Evolutionary conservation across 345 rosid species (phyloP).

Genomic region (Fremontodendron californicum): DNA sequence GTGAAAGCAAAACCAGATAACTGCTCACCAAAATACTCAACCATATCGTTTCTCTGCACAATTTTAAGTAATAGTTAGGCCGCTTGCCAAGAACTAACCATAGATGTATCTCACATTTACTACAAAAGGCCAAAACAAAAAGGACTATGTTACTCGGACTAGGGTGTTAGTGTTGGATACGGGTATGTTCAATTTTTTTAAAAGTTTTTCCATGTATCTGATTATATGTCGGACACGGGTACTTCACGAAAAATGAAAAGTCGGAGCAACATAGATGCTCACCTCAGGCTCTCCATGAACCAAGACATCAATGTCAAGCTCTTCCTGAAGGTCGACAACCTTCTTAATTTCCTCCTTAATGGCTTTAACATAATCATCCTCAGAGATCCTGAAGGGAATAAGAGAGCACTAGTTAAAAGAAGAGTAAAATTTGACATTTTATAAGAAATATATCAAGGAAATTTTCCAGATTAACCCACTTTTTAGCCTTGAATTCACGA

Average conservation of each 20-base stretch:
- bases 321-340: constrained; percentile 86
- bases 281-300: constrained; percentile 99
- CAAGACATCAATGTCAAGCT: constrained; percentile 90
- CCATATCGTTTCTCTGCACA: constrained; percentile 94
- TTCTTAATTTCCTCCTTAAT: too few relatives aligned
- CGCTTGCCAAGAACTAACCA: neutral
- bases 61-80: neutral
- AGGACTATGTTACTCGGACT: too few relatives aligned
- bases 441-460: neutral
- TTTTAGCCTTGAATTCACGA: too few relatives aligned
- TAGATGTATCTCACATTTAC: constrained; percentile 9
- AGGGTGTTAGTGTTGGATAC: too few relatives aligned
- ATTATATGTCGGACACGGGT: too few relatives aligned
- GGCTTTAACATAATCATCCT: constrained; percentile 74
- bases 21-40: too few relatives aligned
- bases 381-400: constrained; percentile 67
- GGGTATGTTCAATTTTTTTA: too few relatives aligned
- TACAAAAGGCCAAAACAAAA: constrained; percentile 3
- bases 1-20: too few relatives aligned
- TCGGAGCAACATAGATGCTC: too few relatives aligned
- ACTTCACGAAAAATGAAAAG: too few relatives aligned
- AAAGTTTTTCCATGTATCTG: too few relatives aligned
- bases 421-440: neutral
- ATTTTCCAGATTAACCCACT: too few relatives aligned
- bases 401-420: constrained; percentile 13